Evolutionary conservation across 1,284 basidiomycete species (phyloP).

Genomic region (Puccinia novopanici): DNA sequence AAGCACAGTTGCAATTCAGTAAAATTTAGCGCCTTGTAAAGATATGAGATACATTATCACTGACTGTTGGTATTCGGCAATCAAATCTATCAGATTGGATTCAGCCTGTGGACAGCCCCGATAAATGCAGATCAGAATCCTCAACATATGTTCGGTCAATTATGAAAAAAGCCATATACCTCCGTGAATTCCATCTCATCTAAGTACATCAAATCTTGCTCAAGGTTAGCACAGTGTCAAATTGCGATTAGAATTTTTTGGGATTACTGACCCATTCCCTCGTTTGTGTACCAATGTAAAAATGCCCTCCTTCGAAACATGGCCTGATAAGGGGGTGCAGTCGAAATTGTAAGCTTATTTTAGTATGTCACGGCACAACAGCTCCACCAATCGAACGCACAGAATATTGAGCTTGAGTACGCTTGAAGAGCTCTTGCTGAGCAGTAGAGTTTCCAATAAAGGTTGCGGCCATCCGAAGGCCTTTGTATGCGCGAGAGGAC

Average conservation of each 20-base stretch:
- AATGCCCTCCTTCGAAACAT: constrained; percentile 60
- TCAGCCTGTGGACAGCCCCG: constrained; percentile 18
- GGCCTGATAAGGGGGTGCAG: constrained; percentile 55
- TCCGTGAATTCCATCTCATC: constrained; percentile 61
- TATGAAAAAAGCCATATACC: constrained; percentile 56
- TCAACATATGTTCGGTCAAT: not conserved
- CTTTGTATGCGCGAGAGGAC: constrained; percentile 46
- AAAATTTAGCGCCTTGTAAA: not conserved
- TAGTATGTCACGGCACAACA: constrained; percentile 27
- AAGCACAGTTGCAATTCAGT: not conserved
- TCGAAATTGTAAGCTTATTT: constrained; percentile 55
- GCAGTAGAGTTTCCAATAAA: constrained; percentile 60
- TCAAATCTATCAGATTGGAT: constrained; percentile 55
- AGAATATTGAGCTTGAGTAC: constrained; percentile 49
- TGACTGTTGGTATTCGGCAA: constrained; percentile 59
- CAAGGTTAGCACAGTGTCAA: not conserved
- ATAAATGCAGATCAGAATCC: constrained; percentile 7
- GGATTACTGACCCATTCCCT: constrained; percentile 57
- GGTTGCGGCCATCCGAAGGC: constrained; percentile 59
- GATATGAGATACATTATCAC: too few relatives aligned
- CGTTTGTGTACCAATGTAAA: constrained; percentile 61
- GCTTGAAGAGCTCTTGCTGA: constrained; percentile 57
- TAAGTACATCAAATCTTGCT: not conserved
- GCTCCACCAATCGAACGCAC: constrained; percentile 21
- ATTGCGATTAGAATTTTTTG: too few relatives aligned